Base-by-base conservation (phyloP, 495 filamentous ascomycete species). In the Annulohypoxylon moriforme region DNA sequence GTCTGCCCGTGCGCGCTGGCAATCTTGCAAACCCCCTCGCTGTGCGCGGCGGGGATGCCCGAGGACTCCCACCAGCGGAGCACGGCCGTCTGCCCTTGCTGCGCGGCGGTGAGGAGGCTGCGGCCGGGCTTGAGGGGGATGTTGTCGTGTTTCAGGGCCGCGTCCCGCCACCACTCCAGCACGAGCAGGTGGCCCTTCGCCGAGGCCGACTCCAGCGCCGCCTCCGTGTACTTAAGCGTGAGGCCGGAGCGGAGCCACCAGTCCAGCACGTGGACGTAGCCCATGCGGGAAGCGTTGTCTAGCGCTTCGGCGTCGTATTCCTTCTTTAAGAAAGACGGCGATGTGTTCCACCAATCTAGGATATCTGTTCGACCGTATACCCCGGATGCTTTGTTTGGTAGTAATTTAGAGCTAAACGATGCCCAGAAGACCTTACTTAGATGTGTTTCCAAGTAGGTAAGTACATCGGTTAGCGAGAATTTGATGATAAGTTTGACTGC, bases 191-290 rank as follows among this genome's bases (percentile, higher is more conserved):
- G 92, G 25, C 94, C 93, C 76, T 93, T 90, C 2, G 89, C 89
- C 64, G 89, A 93, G 22, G 94, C 94, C 49, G 93, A 88, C 77
- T 98, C 94, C 42, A 98, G 89, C 0, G 94, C 93, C 1, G 89
- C 83, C 69, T 97, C 94, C 22, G 90, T 93, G 77, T 96, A 97
- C 68, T 91, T 91, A 3, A 97, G 85, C 11, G 91, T 86, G 0
- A 98, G 86, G 0, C 91, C 92, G 0, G 92, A 94, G 22, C 87
- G 83, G 14, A 90, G 89, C 94, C 94, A 98, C 94, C 94, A 98
- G 52, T 97, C 91, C 3, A 98, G 85, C 0, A 97, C 92, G 60
- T 92, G 88, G 25, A 95, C 85, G 72, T 93, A 93, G 11, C 94
- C 94, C 38, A 91, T 88, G 44, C 90, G 89, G 14, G 92, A 95